Base-by-base conservation (phyloP, 2,329 filamentous ascomycete species). In the Monosporascus sp. region DNA sequence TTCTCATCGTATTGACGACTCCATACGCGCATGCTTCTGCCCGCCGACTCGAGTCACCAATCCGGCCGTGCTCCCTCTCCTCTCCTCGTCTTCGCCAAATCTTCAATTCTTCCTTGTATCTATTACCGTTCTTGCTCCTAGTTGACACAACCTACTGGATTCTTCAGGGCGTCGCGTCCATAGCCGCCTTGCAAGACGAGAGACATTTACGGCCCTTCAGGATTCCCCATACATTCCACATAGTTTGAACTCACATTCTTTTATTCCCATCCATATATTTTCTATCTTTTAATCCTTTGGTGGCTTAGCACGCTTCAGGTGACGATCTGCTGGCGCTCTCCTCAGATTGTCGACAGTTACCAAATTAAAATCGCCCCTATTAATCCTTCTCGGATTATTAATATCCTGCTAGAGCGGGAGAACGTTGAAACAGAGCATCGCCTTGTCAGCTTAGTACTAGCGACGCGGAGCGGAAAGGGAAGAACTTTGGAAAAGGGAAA, bases 401-500 rank as follows among this genome's bases (percentile, higher is more conserved):
- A 47, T 8, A 47, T 24, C 22, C 22, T 24, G 22, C 22, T 35
- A 50, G 51, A 54, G 48, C 51, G 24, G 47, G 52, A 48, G 55
- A 9, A 47, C 3, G 1, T 20, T 41, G 9, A 6, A 24, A 8
- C 25, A 24, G 49, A 46, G 15, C 17, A 27, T 50, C 22, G n/a
- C 37, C 38, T 5, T 44, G 50, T 17, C 43, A 47, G 35, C 25
- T 31, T 37, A 25, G 43, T 48, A 9, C 43, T 48, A 45, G 37
- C 59, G 22, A 53, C 55, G 48, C 58, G 55, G 54, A 52, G 56
- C 55, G 56, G 55, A 58, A 59, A 58, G 60, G 57, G 57, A 52
- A 50, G 49, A 60, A 54, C 53, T 59, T 58, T 50, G 62, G 57
- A 61, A 63, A 63, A 60, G n/a, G 43, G 22, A 46, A 60, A 70